Conservation (phyloP, 345 rosid species). For the Lepidium aucheri region DNA sequence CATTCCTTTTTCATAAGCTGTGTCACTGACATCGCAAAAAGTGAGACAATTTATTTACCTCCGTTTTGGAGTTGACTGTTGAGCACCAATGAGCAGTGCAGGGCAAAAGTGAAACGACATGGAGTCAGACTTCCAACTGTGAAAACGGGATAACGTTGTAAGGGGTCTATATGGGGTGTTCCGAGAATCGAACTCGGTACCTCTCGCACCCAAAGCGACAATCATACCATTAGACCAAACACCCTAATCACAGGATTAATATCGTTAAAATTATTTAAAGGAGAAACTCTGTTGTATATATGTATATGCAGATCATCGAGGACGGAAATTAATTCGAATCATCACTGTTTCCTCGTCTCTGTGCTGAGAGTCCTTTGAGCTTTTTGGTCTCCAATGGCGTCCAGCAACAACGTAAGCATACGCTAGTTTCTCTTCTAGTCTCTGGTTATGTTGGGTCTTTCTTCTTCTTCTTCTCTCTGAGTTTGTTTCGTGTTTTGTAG, state of each 20-base stretch:
- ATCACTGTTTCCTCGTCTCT: background rate
- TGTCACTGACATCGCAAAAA: background rate
- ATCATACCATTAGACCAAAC: conserved; percentile 80
- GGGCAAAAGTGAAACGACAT: background rate
- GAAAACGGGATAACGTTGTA: background rate
- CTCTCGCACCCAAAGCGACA: conserved; percentile 97
- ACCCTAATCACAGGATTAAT: accelerated
- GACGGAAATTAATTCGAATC: conserved; percentile 3
- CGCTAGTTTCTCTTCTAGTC: background rate
- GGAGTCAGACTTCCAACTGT: background rate
- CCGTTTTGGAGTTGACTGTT: background rate
- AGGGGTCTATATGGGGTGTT: conserved; percentile 37
- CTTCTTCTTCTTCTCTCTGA: background rate
- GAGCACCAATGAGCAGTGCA: background rate
- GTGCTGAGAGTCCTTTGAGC: background rate
- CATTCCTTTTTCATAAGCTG: background rate
- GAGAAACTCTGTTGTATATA: accelerated
- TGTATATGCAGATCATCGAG: background rate
- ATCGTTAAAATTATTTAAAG: accelerated
- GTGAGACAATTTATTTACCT: background rate
- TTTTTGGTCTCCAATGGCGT: conserved; percentile 31
- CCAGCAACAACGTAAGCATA: conserved; percentile 37
- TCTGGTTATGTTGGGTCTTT: no score
- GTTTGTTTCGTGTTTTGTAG: conserved; percentile 28
- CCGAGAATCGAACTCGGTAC: conserved; percentile 91